Base-by-base conservation (phyloP, 2,329 filamentous ascomycete genomes). In the Arthrobotrys musiformis region DNA sequence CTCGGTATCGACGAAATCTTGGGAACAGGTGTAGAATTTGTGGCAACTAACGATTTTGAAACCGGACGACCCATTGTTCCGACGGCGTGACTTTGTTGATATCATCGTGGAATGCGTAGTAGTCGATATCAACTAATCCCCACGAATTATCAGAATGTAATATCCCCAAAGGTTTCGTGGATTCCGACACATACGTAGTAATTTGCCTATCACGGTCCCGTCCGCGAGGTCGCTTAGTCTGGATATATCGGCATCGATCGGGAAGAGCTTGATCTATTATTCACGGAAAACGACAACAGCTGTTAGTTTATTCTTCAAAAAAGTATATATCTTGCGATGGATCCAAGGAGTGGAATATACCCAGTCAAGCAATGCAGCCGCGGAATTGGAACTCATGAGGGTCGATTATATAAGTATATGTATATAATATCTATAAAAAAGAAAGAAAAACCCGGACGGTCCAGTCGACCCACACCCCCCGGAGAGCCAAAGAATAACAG, bases 241-340 rank as follows among this genome's bases (percentile, higher is more conserved):
- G 50, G 80, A 78, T 76, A 81, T 80, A 73, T 81, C 81, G 24
- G 78, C 78, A 46, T 81, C 79, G 69, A 81, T 81, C 52, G 81
- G 80, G 68, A 80, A 81, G 73, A 80, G 76, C 79, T 81, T 81
- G 79, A 81, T 81, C 81, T 81, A 54, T 52, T 40, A n/a, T 4
- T 9, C 5, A 63, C 5, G 35, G 11, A 48, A 22, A 26, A 17
- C 35, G 35, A 35, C 5, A 35, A 4, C 6, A 42, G 56, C 19
- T 54, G 56, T 24, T 8, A 22, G 42, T 19, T 42, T 42, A n/a
- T 30, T 5, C 30, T 5, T 5, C 30, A 40, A 40, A 48, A 48
- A 24, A 6, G 5, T 33, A 33, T 37, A 64, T 17, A 6, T 13
- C 30, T 17, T 17, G 40, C 19, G 24, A n/a, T 11, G 30, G 44